A percentile compares a stretch with the other conserved stretches of the same genome.
Conservation (phyloP, 139 green algal species). For the Tetratostichococcus sp. region DNA sequence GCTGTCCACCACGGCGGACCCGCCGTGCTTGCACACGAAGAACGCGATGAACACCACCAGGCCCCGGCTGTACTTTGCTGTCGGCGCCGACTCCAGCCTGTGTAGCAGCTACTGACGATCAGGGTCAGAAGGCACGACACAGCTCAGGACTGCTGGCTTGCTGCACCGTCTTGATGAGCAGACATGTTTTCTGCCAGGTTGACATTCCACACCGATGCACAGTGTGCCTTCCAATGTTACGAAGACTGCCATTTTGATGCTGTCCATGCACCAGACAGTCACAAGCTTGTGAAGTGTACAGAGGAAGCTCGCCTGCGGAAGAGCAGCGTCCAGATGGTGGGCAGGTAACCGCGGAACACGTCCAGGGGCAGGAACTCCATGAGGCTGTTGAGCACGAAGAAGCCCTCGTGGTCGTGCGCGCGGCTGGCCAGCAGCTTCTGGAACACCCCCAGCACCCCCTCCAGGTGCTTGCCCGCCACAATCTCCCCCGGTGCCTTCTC, state of each 20-base stretch:
- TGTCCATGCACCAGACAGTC: no score
- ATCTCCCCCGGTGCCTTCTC: slow-evolving; percentile 60
- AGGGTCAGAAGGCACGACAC: no score
- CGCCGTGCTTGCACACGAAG: slow-evolving; percentile 65
- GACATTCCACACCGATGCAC: no score
- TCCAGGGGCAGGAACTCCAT: slow-evolving; percentile 55
- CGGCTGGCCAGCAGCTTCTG: slow-evolving; percentile 88
- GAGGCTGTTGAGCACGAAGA: slow-evolving; percentile 82
- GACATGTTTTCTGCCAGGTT: no score
- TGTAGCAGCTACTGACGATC: no score
- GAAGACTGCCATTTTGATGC: no score
- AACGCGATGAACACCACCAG: slow-evolving; percentile 74
- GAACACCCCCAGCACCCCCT: slow-evolving; percentile 84
- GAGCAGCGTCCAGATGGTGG: slow-evolving; percentile 30
- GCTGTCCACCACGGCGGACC: slow-evolving; percentile 24
- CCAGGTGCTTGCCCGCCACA: slow-evolving; percentile 58
- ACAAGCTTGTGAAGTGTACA: no score
- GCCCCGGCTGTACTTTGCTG: slow-evolving; percentile 63
- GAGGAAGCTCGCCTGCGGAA: slow-evolving; percentile 24
- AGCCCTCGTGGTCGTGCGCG: slow-evolving; percentile 87
- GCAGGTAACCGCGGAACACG: slow-evolving; percentile 51
- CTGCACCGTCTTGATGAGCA: no score
- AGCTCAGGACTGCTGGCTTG: no score
- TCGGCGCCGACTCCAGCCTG: slow-evolving; percentile 60
- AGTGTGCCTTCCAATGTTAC: no score